These are phyloP conservation scores for Adansonia grandidieri DNA, from an alignment of 441 rosid genomes.

Conservation along the genomic window DNA sequence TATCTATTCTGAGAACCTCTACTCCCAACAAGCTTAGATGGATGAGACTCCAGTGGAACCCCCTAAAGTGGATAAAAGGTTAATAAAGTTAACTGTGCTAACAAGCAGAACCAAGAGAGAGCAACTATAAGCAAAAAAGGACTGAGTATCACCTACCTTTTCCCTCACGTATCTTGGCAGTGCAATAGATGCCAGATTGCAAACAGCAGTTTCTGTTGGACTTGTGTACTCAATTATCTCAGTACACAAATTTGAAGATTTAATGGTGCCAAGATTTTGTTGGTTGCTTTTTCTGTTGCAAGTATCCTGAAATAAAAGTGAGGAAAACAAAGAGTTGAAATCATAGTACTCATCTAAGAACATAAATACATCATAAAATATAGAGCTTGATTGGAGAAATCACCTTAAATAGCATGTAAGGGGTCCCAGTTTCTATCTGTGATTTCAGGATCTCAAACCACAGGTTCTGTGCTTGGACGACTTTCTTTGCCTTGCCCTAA, in stretches of 20 bases:
- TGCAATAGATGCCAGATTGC: conserved; percentile 94
- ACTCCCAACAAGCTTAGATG: conserved; percentile 84
- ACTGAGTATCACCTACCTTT: conserved; percentile 46
- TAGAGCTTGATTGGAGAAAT: neutral
- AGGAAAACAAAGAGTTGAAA: neutral
- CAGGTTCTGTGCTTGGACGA: conserved; percentile 79
- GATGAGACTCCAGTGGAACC: conserved; percentile 68
- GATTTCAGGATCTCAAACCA: conserved; percentile 89
- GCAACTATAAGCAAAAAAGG: neutral
- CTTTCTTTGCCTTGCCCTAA: conserved; percentile 89
- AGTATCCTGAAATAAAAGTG: conserved; percentile 59
- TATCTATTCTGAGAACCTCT: conserved; percentile 67
- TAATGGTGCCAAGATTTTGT: conserved; percentile 94
- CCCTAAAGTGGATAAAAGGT: conserved; percentile 46
- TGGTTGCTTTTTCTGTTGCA: conserved; percentile 91
- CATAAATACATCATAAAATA: neutral
- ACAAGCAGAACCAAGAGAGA: neutral
- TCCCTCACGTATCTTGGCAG: conserved; percentile 82
- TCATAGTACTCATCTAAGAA: neutral
- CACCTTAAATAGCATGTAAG: conserved; percentile 94
- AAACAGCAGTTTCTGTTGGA: conserved; percentile 91
- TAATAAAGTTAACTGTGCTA: conserved; percentile 10
- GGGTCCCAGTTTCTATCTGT: conserved; percentile 95
- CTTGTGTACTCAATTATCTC: conserved; percentile 90
- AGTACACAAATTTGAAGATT: conserved; percentile 90